Evolutionary conservation across 2,329 filamentous ascomycete species (phyloP).

Genomic region (Akanthomyces lecanii): DNA sequence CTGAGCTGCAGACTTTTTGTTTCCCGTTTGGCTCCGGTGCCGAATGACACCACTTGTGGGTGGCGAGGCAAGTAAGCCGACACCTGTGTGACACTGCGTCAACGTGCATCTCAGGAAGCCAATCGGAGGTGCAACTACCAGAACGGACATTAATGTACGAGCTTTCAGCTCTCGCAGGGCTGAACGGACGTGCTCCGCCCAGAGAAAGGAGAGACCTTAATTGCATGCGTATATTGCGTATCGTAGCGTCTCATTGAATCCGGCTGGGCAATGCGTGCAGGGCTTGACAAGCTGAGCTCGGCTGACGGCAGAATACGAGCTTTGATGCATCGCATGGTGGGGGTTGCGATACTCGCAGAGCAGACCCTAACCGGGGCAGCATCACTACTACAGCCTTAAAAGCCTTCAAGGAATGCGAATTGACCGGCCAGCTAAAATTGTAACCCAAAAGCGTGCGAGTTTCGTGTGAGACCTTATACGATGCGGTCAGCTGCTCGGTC

Average conservation of each 20-base stretch:
- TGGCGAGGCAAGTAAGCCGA: not conserved
- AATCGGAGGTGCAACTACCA: not conserved
- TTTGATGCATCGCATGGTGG: not conserved
- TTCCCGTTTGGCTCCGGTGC: not conserved
- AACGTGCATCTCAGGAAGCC: not conserved
- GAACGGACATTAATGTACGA: not conserved
- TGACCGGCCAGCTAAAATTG: not conserved
- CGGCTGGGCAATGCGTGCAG: not conserved
- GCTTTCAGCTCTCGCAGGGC: constrained; percentile 1
- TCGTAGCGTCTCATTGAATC: not conserved
- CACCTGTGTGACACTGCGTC: not conserved
- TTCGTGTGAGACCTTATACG: not conserved
- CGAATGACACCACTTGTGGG: not conserved
- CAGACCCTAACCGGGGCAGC: no score
- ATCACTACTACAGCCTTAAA: no score
- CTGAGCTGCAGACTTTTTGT: not conserved
- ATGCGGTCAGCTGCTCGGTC: not conserved
- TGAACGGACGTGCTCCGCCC: not conserved
- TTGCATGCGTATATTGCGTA: not conserved
- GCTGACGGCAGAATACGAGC: constrained; percentile 6
- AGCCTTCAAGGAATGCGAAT: no score
- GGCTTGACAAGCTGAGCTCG: not conserved
- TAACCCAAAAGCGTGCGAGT: not conserved
- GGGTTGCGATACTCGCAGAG: not conserved
- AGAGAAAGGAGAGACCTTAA: not conserved